Conservation (phyloP, 139 green algal species). For the Cymbomonas tetramitiformis region DNA sequence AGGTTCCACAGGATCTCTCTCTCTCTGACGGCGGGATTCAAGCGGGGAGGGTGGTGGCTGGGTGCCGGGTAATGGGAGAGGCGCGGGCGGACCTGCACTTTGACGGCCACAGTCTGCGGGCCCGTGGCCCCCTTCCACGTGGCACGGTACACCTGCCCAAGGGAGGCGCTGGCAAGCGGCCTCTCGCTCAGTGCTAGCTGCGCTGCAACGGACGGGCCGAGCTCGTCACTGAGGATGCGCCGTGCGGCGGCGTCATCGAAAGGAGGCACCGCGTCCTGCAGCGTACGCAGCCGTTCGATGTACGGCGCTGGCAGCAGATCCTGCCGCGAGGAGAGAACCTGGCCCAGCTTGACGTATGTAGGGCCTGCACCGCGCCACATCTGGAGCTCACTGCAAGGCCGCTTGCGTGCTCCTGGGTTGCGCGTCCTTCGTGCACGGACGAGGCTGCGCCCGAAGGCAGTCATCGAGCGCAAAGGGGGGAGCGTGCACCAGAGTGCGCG, state of each 20-base stretch:
- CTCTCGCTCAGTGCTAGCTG: neutral
- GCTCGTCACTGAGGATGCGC: slow-evolving; percentile 10
- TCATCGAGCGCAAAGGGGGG: no score
- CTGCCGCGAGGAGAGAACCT: slow-evolving; percentile 15
- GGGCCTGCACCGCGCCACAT: no score
- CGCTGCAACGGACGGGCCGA: neutral
- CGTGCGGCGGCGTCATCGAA: slow-evolving; percentile 16
- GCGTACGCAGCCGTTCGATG: slow-evolving; percentile 15
- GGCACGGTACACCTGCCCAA: slow-evolving; percentile 25
- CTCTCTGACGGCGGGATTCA: no score
- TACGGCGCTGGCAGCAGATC: slow-evolving; percentile 20
- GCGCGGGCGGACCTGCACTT: no score
- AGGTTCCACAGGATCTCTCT: no score
- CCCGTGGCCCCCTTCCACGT: neutral
- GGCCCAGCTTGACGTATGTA: slow-evolving; percentile 27
- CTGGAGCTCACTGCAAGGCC: no score
- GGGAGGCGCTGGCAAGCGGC: slow-evolving; percentile 18
- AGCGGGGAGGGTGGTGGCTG: no score
- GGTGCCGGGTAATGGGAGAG: no score
- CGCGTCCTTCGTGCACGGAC: no score
- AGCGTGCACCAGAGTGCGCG: no score
- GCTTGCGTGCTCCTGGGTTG: no score
- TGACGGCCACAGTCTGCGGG: slow-evolving; percentile 19
- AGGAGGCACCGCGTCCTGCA: slow-evolving; percentile 27
- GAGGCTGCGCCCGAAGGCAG: no score